Evolutionary conservation across 345 rosid species (phyloP).

Genomic region (Pugionium cornutum): DNA sequence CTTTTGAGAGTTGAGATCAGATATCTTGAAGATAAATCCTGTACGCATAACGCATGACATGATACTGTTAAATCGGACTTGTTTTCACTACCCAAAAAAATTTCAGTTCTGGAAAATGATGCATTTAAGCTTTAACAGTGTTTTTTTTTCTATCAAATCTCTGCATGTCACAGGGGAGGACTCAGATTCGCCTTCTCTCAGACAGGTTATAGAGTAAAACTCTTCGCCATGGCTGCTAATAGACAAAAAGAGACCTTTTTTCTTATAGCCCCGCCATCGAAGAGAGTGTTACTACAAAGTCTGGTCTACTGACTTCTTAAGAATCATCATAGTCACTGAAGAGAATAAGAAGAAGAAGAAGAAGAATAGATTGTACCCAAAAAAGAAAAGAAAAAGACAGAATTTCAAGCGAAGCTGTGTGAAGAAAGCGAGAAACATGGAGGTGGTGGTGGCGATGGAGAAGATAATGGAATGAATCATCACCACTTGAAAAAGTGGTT

Average conservation of each 20-base stretch:
- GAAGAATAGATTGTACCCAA: neutral
- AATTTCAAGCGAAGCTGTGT: neutral
- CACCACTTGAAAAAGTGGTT: slow-evolving; percentile 24
- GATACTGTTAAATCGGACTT: neutral
- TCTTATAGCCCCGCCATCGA: slow-evolving; percentile 36
- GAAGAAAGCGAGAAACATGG: neutral
- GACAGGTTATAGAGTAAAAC: slow-evolving; percentile 21
- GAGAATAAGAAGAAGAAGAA: slow-evolving; percentile 34
- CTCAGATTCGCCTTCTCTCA: slow-evolving; percentile 54
- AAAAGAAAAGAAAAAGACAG: neutral
- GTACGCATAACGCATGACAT: too few species aligned
- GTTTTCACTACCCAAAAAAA: neutral
- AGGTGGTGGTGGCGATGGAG: slow-evolving; percentile 15
- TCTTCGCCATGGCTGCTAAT: slow-evolving; percentile 42
- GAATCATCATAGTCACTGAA: slow-evolving; percentile 45
- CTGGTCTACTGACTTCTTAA: slow-evolving; percentile 37
- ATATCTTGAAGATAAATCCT: neutral
- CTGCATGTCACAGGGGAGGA: slow-evolving; percentile 30
- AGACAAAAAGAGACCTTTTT: neutral
- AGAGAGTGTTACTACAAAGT: slow-evolving; percentile 28
- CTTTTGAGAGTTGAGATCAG: neutral
- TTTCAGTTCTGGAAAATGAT: neutral
- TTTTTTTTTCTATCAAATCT: neutral
- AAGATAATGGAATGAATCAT: slow-evolving; percentile 25
- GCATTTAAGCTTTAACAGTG: neutral